A percentile compares a stretch with the other conserved stretches of the same genome.
phyloP scores from a whole-genome alignment of 192 early-diverging fungal species.

The Piromyces finnis region DNA sequence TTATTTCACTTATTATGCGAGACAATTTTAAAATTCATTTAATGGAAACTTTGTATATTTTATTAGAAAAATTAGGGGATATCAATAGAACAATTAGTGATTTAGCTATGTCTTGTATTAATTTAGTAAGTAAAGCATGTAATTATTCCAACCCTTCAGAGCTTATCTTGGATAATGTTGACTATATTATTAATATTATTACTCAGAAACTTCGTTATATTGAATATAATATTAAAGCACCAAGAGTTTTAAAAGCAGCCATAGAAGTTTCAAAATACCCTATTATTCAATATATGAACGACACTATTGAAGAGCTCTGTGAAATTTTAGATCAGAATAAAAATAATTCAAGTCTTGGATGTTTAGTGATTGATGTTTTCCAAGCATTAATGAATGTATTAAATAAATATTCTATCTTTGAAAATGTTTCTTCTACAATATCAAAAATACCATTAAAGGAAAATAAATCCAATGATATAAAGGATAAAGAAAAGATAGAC shows the following conservation, averaged over 20 bases:
- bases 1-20: neutral
- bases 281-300: neutral
- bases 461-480: no score
- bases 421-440: no score
- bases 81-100: neutral
- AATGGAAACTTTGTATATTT: neutral
- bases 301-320: neutral
- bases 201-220: neutral
- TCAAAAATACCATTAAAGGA: no score
- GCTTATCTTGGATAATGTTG: neutral
- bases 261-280: neutral
- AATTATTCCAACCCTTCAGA: neutral
- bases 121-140: neutral
- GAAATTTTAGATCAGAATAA: neutral
- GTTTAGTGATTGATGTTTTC: neutral
- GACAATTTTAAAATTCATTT: neutral
- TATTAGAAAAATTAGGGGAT: neutral
- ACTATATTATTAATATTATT: neutral
- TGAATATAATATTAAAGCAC: neutral
- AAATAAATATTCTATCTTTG: neutral
- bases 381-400: neutral
- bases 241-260: neutral
- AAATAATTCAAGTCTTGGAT: neutral
- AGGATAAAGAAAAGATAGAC: neutral
- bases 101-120: neutral